These are phyloP conservation scores for Epichloe sibirici DNA, from an alignment of 2,329 filamentous ascomycete genomes.

Conservation along the genomic window DNA sequence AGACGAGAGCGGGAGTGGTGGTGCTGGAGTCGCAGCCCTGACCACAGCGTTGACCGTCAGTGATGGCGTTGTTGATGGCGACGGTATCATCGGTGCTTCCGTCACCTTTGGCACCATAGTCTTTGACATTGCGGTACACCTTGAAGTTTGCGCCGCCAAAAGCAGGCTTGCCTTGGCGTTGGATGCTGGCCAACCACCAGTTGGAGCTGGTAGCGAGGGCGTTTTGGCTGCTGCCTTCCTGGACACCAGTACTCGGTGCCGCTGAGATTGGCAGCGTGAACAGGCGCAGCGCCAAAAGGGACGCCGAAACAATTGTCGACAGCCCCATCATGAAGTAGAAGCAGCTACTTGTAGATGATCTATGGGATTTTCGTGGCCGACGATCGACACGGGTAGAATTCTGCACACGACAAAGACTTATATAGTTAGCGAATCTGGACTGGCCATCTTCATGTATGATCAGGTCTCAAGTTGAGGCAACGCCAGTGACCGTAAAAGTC, in stretches of 20 bases:
- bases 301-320: slow-evolving; percentile 28
- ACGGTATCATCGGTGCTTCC: slow-evolving; percentile 68
- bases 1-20: slow-evolving; percentile 72
- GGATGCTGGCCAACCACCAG: slow-evolving; percentile 63
- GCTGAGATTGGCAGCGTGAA: slow-evolving; percentile 22
- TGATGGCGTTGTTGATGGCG: slow-evolving; percentile 77
- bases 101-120: slow-evolving; percentile 61
- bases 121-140: slow-evolving; percentile 65
- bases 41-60: slow-evolving; percentile 68
- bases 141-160: slow-evolving; percentile 48
- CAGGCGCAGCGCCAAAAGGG: slow-evolving; percentile 31
- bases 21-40: slow-evolving; percentile 73
- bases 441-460: background rate
- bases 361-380: background rate
- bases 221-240: slow-evolving; percentile 8
- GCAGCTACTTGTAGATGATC: slow-evolving; percentile 14
- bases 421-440: background rate
- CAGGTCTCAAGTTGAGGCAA: background rate
- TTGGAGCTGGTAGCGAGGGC: slow-evolving; percentile 23
- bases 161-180: slow-evolving; percentile 55
- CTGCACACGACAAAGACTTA: background rate
- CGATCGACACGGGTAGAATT: background rate
- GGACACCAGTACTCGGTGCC: slow-evolving; percentile 14
- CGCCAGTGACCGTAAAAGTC: background rate
- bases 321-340: slow-evolving; percentile 31